Evolutionary conservation across 345 rosid species (phyloP), one percentile per base, ranked within the genome.

Genomic region (Atalantia buxifolia): DNA sequence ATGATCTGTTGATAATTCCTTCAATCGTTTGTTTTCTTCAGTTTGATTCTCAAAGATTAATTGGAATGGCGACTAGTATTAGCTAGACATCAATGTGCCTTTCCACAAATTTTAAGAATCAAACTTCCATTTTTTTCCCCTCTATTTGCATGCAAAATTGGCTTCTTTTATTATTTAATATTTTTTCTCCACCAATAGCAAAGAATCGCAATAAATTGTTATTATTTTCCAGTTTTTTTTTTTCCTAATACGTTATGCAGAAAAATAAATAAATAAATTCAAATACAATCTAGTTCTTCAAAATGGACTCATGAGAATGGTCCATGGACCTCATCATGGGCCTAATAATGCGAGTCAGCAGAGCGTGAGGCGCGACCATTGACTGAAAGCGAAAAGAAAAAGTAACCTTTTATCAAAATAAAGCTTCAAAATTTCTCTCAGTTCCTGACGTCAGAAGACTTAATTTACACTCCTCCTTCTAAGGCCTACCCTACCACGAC

Each of bases 381-480:
- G 27, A 10, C 4, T 12, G 62, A 59, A 66, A 76, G 74, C 45
- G 72, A 76, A 56, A 59, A 16, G 55, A 12, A 16, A 19, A 53
- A 53, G 7, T 5, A 53, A 18, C 3, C 22, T 2, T 53, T 53
- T 53, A 12, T 65, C 4, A 3, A 27, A 63, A 73, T 25, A 33
- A 45, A 63, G 61, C 56, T 8, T 66, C 76, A 62, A 38, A 77
- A 62, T 30, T 6, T 40, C 68, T 53, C 72, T 10, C 5, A 7
- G 53, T n/a, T 59, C 69, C 35, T 78, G 79, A 69, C 64, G 57
- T 69, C 66, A 53, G 75, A n/a, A 25, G 84, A 74, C 83, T 84
- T 84, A 48, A 79, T 38, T 57, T 69, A n/a, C 87, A 84, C 87
- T 84, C 81, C 81, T 18, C 79, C 65, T 63, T 66, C 59, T 18